These are phyloP conservation scores for Thecaphora thlaspeos DNA, from an alignment of 1,284 basidiomycete genomes.

Conservation along the genomic window DNA sequence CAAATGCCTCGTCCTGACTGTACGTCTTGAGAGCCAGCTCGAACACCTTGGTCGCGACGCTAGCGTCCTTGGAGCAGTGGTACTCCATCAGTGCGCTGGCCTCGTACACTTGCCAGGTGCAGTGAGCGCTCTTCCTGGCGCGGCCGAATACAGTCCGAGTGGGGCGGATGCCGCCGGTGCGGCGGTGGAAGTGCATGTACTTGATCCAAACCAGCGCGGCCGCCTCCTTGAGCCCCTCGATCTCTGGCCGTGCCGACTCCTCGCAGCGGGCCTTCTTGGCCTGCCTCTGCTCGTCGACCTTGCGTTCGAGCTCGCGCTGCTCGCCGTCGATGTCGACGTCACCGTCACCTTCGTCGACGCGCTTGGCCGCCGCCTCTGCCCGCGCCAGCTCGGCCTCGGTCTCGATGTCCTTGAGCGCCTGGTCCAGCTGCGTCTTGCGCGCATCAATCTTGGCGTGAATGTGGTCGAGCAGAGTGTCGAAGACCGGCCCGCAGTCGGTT, in stretches of 20 bases:
- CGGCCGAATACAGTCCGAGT: conserved; percentile 77
- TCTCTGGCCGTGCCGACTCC: conserved; percentile 57
- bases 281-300: conserved; percentile 60
- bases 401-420: conserved; percentile 60
- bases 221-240: conserved; percentile 61
- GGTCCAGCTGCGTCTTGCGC: conserved; percentile 65
- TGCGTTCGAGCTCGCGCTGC: conserved; percentile 65
- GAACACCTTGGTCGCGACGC: conserved; percentile 86
- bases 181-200: conserved; percentile 86
- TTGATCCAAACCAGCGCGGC: conserved; percentile 68
- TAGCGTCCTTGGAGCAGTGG: conserved; percentile 81
- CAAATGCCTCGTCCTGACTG: conserved; percentile 72
- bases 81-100: conserved; percentile 89
- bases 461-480: conserved; percentile 69
- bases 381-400: conserved; percentile 43
- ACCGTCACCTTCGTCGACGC: conserved; percentile 56
- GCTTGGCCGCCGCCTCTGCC: conserved; percentile 34
- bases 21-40: conserved; percentile 88
- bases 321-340: conserved; percentile 59
- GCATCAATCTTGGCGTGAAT: conserved; percentile 73
- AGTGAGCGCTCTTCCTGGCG: conserved; percentile 79
- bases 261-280: conserved; percentile 53
- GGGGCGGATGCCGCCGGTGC: conserved; percentile 79
- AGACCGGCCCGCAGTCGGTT: conserved; percentile 56
- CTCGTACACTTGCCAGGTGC: conserved; percentile 91